phyloP scores from a whole-genome alignment of 495 filamentous ascomycete species.

The Durotheca rogersii region DNA sequence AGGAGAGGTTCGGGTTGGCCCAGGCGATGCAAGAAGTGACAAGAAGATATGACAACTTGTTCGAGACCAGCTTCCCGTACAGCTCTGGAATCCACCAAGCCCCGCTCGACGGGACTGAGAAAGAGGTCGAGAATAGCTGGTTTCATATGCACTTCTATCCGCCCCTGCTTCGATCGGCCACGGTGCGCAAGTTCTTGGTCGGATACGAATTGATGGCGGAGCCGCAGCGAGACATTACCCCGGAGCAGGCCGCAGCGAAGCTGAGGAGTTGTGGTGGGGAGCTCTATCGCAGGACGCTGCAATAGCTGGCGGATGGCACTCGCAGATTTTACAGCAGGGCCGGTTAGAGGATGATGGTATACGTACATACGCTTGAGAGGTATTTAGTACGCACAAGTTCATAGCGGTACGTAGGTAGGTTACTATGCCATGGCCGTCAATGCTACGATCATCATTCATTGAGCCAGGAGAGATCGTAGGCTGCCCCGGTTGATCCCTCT shows the following conservation, averaged over 20 bases:
- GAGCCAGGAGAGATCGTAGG: too few relatives aligned
- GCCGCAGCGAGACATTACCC: slow-evolving; percentile 95
- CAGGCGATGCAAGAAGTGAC: slow-evolving; percentile 84
- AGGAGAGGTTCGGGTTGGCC: slow-evolving; percentile 70
- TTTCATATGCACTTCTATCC: slow-evolving; percentile 98
- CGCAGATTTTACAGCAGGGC: too few relatives aligned
- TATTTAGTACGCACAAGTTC: neutral
- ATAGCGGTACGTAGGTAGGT: too few relatives aligned
- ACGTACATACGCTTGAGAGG: neutral
- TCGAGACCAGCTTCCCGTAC: slow-evolving; percentile 95
- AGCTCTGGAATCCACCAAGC: slow-evolving; percentile 92
- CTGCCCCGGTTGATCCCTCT: neutral
- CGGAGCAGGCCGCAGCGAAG: slow-evolving; percentile 85
- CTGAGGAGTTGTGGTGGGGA: slow-evolving; percentile 74
- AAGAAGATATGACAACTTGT: slow-evolving; percentile 91
- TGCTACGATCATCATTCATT: neutral
- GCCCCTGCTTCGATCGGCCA: slow-evolving; percentile 86
- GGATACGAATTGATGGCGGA: slow-evolving; percentile 96
- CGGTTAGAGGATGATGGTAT: slow-evolving; percentile 7
- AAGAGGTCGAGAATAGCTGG: slow-evolving; percentile 83
- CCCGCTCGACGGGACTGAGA: slow-evolving; percentile 77
- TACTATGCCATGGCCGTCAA: too few relatives aligned
- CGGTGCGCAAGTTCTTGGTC: slow-evolving; percentile 92
- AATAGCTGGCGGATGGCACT: too few relatives aligned
- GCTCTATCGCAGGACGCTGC: slow-evolving; percentile 74